Conservation (phyloP, 2,329 filamentous ascomycete genomes). For the Magnaporthiopsis rhizophila region DNA sequence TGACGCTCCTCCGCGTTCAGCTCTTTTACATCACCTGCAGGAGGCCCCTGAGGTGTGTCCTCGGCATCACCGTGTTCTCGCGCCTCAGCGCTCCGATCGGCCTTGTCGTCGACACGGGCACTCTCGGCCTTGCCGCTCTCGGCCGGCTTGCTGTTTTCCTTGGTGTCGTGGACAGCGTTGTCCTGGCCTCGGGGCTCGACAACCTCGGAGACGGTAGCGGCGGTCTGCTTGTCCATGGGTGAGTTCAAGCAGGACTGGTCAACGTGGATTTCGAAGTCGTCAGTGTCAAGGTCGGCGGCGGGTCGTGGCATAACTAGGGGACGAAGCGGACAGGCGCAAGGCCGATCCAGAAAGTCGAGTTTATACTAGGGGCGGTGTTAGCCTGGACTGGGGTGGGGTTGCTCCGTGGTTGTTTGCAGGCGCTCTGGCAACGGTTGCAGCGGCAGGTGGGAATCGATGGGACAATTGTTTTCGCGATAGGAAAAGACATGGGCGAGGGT, state of each 20-base stretch:
- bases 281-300: conserved; percentile 22
- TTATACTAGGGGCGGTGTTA: neutral
- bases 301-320: conserved; percentile 17
- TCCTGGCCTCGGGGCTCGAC: conserved; percentile 12
- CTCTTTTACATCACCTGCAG: conserved; percentile 8
- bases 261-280: conserved; percentile 38
- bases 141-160: conserved; percentile 4
- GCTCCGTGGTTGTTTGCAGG: neutral
- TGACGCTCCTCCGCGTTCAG: conserved; percentile 8
- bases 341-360: neutral
- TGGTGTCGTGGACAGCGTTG: neutral
- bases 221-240: conserved; percentile 29
- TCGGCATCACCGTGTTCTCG: conserved; percentile 9
- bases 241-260: conserved; percentile 36
- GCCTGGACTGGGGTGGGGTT: neutral
- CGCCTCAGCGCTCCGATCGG: neutral
- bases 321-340: neutral
- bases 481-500: neutral
- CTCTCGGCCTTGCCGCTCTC: neutral
- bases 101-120: neutral
- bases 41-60: neutral
- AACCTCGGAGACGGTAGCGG: conserved; percentile 7
- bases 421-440: conserved; percentile 1
- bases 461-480: neutral
- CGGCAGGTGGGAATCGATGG: neutral